Base-by-base conservation (phyloP, 257 asterid genomes). In the Galeopsis tetrahit region DNA sequence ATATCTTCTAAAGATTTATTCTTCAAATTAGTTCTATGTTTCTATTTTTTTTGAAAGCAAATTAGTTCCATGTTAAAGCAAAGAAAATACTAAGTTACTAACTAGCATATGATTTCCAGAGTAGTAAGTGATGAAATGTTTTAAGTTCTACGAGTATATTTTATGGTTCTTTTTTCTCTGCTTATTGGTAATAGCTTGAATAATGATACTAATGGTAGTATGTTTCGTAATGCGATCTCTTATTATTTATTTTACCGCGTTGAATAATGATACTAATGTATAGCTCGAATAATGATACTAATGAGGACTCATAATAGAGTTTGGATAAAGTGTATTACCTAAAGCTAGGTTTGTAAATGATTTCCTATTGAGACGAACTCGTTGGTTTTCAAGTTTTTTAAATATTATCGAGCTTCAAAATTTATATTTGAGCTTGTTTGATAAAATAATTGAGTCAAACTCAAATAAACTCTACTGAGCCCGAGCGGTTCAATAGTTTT, bases 101-200 rank as follows among this genome's bases (percentile, higher is more conserved):
- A 39, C 42, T 3, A 40, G 52, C 63, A 46, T 6, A 4, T 56
- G 70, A 52, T 72, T 68, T 72, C 39, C 59, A 32, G 69, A 46
- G 42, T 32, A 52, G 14, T 36, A 57, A 39, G 32, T 48, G 42
- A 32, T 51, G 68, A 56, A 65, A 46, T 72, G 28, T 17, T 71
- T 32, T 56, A 32, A 11, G 36, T 63, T 55, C 43, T 13, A 21
- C 28, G 1, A 21, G 14, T 46, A 44, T 63, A 43, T 31, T 46
- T 28, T 46, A 53, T 11, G 34, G 40, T 62, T 59, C 69, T 4
- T n/a, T 48, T 48, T 49, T 14, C 8, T n/a, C 56, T 49, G 56
- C 21, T 49, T 13, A 55, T 55, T 2, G n/a, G 7, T 55, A 55
- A 55, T 49, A n/a, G 35, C 17, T 8, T 55, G 4, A 8, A 28